Evolutionary conservation across 2,329 filamentous ascomycete species (phyloP).

Genomic region (Coniochaeta sp.): DNA sequence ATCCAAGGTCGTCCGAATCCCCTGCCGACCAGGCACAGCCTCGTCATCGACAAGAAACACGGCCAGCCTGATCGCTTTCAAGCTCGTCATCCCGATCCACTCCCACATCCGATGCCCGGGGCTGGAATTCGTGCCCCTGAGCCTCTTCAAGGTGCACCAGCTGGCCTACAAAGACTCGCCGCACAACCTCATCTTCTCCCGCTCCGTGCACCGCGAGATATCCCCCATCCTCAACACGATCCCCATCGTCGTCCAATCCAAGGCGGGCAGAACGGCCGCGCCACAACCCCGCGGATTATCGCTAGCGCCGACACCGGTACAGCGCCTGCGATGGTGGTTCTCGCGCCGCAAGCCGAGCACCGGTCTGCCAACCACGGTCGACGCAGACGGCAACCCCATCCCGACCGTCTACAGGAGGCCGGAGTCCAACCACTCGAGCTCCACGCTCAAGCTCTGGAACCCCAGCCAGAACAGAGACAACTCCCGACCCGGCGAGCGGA

Average conservation of each 20-base stretch:
- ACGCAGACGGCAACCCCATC: conserved; percentile 21
- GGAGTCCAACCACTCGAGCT: conserved; percentile 20
- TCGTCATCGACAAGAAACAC: conserved; percentile 3
- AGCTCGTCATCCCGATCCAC: conserved; percentile 55
- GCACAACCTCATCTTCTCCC: conserved; percentile 51
- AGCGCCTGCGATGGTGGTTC: conserved; percentile 3
- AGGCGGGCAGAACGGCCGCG: conserved; percentile 7
- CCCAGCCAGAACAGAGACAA: conserved; percentile 6
- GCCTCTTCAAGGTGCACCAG: conserved; percentile 60
- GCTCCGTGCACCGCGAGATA: conserved; percentile 54
- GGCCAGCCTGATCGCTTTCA: conserved; percentile 44
- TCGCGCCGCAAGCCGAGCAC: conserved; percentile 3
- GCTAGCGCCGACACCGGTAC: not conserved
- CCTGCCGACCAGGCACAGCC: conserved; percentile 17
- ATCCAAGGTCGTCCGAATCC: conserved; percentile 28
- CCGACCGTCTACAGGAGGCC: conserved; percentile 13
- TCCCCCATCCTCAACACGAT: conserved; percentile 35
- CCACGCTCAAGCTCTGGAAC: conserved; percentile 24
- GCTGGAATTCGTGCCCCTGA: conserved; percentile 53
- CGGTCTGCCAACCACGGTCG: conserved; percentile 10
- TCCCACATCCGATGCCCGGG: conserved; percentile 39
- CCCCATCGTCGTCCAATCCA: conserved; percentile 10
- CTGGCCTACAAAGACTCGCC: conserved; percentile 47
- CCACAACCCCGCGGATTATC: conserved; percentile 3
- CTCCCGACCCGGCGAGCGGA: conserved; percentile 7